These are phyloP conservation scores for Populus hybrid DNA, from an alignment of 441 rosid species.

Conservation along the genomic window DNA sequence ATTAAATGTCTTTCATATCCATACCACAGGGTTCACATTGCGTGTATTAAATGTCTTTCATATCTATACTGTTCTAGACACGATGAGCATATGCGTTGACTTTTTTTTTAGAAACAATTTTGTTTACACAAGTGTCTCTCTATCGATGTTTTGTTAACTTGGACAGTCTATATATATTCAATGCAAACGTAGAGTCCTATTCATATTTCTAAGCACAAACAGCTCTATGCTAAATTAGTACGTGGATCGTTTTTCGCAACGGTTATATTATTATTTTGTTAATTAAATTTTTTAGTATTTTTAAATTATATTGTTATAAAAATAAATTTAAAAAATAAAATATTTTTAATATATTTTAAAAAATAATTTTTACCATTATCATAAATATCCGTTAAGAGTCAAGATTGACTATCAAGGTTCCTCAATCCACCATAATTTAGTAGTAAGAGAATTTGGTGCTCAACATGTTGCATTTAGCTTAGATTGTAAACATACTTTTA, in stretches of 20 bases:
- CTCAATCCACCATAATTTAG: not conserved
- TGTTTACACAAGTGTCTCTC: not conserved
- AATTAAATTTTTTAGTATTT: too few species aligned
- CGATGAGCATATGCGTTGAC: not conserved
- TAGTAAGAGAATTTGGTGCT: not conserved
- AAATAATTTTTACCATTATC: too few species aligned
- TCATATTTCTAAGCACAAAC: too few species aligned
- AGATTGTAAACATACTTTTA: not conserved
- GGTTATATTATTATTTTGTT: too few species aligned
- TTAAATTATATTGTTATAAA: too few species aligned
- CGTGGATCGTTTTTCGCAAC: too few species aligned
- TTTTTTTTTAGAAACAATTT: too few species aligned
- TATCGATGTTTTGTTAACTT: not conserved
- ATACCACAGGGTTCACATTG: not conserved
- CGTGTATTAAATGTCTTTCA: not conserved
- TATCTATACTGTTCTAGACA: not conserved
- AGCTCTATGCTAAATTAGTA: too few species aligned
- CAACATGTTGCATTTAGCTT: not conserved
- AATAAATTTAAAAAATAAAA: too few species aligned
- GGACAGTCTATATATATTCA: not conserved
- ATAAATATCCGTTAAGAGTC: too few species aligned
- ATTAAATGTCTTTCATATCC: not conserved
- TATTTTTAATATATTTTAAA: too few species aligned
- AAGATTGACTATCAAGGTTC: not conserved
- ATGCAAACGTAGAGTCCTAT: too few species aligned